These are phyloP conservation scores for Euphorbia pulcherrima DNA, from an alignment of 345 rosid genomes.

Conservation along the genomic window DNA sequence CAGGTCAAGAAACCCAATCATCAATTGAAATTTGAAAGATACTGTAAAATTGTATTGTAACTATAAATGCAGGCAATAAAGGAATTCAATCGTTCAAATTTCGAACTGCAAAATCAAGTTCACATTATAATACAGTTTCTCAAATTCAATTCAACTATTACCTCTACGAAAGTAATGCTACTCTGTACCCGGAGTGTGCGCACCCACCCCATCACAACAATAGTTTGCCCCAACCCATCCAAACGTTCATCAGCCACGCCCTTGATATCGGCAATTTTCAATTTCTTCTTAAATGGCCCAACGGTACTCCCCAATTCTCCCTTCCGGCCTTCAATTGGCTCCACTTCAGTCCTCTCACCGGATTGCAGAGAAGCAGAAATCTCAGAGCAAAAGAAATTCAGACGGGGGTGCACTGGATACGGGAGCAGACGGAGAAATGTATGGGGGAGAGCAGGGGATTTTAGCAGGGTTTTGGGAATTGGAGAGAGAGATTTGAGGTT, in stretches of 20 bases:
- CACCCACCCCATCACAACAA: constrained; percentile 82
- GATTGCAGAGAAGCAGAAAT: constrained; percentile 37
- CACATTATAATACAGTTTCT: neutral
- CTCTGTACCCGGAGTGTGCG: constrained; percentile 87
- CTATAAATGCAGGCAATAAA: neutral
- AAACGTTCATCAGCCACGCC: constrained; percentile 68
- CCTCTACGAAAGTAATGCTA: constrained; percentile 82
- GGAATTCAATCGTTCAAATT: neutral
- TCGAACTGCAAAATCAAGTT: neutral
- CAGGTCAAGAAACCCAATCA: neutral
- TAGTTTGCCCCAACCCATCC: constrained; percentile 53
- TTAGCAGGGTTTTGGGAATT: constrained; percentile 18
- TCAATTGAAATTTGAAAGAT: neutral
- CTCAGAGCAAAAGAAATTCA: constrained; percentile 37
- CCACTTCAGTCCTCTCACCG: constrained; percentile 34
- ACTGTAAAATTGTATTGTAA: neutral
- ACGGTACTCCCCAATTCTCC: constrained; percentile 35
- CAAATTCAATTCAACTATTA: constrained; percentile 11
- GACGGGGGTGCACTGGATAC: constrained; percentile 16
- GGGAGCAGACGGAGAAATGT: constrained; percentile 17
- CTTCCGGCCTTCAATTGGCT: constrained; percentile 18
- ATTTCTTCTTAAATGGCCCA: constrained; percentile 62
- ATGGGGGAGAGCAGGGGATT: constrained; percentile 25
- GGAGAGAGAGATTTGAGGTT: neutral
- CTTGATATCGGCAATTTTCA: constrained; percentile 73